Evolutionary conservation across 495 filamentous ascomycete species (phyloP), one percentile per base, ranked within the genome.

Genomic region (Paragyromitra xinjiangensis): DNA sequence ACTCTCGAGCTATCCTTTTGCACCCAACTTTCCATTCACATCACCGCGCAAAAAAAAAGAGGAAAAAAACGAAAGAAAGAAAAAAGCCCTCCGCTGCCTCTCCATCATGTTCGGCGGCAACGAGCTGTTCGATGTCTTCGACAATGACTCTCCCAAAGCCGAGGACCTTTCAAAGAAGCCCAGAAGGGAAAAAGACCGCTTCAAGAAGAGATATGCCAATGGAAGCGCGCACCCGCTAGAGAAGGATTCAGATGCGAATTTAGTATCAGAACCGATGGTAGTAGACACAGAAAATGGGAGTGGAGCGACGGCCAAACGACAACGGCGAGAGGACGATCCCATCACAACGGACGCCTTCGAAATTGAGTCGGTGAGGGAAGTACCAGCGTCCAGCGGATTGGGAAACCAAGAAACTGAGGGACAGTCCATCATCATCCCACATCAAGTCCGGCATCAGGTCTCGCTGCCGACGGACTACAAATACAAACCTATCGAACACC

Each of bases 401-500:
- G 92, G 94, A 78, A 83, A 84, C 40, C 78, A 82, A 56, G 80
- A 83, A 45, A 83, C 77, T 6, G 82, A 83, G 66, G 82, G 79
- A 16, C 78, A 92, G 73, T 89, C 92, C 19, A 89, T 99, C 58
- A 89, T 95, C 29, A 85, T 99, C 26, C 94, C 92, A 16, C 96
- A 98, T 85, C 97, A 99, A 86, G 95, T 99, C 77, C 93, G 96
- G 82, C 95, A 99, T 88, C 94, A 99, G 84, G 95, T 98, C 73
- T 93, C 95, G 34, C 87, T 98, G 42, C 95, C 95, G 1, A 93
- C 94, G 3, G 92, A 95, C 82, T 97, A 97, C 86, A 90, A 93
- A 73, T 99, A 98, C 83, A 87, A 94, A 34, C 95, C 94, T 12
- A 93, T 99, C 66, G 94, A 93, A 7, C 86, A 97, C 84, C 95